A percentile compares a stretch with the other conserved stretches of the same genome.
phyloP scores from a whole-genome alignment of 2,329 filamentous ascomycete species.

The Aureobasidium melanogenum region DNA sequence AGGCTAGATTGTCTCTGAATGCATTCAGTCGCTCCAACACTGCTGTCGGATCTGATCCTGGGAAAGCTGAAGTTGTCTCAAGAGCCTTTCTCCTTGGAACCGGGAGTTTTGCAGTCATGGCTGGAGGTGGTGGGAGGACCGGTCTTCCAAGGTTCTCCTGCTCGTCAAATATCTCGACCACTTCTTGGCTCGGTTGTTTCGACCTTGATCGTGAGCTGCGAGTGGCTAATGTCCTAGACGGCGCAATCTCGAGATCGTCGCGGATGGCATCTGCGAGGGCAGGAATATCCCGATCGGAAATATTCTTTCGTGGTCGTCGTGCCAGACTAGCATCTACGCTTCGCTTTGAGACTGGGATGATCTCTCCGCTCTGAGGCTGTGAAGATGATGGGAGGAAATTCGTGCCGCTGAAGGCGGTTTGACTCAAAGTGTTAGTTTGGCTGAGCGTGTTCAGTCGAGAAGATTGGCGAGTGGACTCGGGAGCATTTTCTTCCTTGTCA shows the following conservation, averaged over 20 bases:
- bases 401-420: neutral
- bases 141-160: slow-evolving; percentile 15
- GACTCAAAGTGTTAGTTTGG: slow-evolving; percentile 6
- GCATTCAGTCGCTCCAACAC: slow-evolving; percentile 36
- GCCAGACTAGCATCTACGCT: slow-evolving; percentile 29
- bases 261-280: slow-evolving; percentile 5
- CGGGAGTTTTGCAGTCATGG: slow-evolving; percentile 22
- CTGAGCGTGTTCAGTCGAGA: slow-evolving; percentile 3
- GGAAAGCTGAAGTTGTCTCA: slow-evolving; percentile 19
- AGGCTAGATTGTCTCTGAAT: slow-evolving; percentile 38
- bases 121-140: slow-evolving; percentile 22
- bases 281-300: slow-evolving; percentile 5
- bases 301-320: slow-evolving; percentile 18
- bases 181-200: slow-evolving; percentile 18
- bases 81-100: slow-evolving; percentile 17
- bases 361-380: slow-evolving; percentile 5
- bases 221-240: neutral
- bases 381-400: slow-evolving; percentile 1
- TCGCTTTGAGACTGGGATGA: slow-evolving; percentile 19
- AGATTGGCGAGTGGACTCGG: slow-evolving; percentile 1
- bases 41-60: slow-evolving; percentile 35
- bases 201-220: slow-evolving; percentile 15
- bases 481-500: neutral
- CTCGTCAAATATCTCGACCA: slow-evolving; percentile 29
- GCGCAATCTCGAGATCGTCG: slow-evolving; percentile 8